Base-by-base conservation (phyloP, 1,284 basidiomycete species). In the Microbotryum scabiosae region DNA sequence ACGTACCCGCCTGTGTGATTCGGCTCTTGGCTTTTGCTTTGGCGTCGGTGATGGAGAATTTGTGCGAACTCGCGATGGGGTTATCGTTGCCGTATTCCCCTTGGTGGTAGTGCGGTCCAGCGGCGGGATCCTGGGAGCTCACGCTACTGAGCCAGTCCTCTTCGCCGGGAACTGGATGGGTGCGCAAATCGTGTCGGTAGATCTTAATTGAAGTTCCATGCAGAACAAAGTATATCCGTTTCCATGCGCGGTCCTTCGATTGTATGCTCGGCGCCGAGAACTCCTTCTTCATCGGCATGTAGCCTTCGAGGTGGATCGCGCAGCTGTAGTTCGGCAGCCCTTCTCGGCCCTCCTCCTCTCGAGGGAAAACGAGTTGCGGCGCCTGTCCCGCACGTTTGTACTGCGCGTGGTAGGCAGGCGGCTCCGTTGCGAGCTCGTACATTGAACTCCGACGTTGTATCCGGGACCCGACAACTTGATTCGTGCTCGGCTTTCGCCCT, bases 271-370 rank as follows among this genome's bases (percentile, higher is more conserved):
- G 90, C 18, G 82, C 78, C 1, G 76, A 79, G 73, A 98, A 97
- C 79, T 99, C 94, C 85, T 94, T 84, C 80, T 99, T 99, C 56
- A 90, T 84, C 5, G 88, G 87, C 78, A 99, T 82, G 63, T 86
- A 82, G 2, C 87, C 90, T 54, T 85, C 82, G 68, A 98, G 84
- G 73, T 90, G 86, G 18, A 97, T 84, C n/a, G 78, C 76, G 76
- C 96, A 97, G 67, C 80, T 82, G 76, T 99, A 99, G 2, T 12
- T 70, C 49, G 0, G 94, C 3, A 99, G 80, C 48, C 75, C 76
- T 76, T 98, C 94, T 46, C 71, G 77, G 23, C 90, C 94, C 72
- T 97, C 93, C 67, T 86, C 84, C 54, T 81, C 80, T 51, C 80
- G 71, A 0, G 78, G 77, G 18, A 62, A 45, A 36, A 72, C 64